phyloP scores from a whole-genome alignment of 2,329 filamentous ascomycete genomes.

The Beauveria rudraprayagi region DNA sequence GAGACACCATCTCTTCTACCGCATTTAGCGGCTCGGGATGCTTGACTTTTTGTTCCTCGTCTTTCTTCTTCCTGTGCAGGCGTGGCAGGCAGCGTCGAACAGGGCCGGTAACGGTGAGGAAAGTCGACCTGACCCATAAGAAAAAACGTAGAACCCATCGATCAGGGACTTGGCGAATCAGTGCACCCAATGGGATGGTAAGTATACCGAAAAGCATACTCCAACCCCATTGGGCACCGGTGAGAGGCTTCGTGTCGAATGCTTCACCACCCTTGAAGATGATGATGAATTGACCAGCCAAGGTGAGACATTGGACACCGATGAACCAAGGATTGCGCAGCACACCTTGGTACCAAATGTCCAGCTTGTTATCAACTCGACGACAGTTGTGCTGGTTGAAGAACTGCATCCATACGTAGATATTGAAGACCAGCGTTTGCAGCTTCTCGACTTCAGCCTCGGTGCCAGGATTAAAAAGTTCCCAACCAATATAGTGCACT shows the following conservation, averaged over 20 bases:
- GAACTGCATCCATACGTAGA: conserved; percentile 84
- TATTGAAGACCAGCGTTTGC: conserved; percentile 72
- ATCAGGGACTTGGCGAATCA: conserved; percentile 35
- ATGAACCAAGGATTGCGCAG: conserved; percentile 70
- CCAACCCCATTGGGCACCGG: conserved; percentile 61
- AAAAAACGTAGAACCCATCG: conserved; percentile 23
- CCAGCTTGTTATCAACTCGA: conserved; percentile 73
- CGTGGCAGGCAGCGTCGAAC: conserved; percentile 16
- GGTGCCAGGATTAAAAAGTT: conserved; percentile 30
- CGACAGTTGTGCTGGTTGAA: conserved; percentile 79
- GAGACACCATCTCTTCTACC: conserved; percentile 18
- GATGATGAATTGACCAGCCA: conserved; percentile 64
- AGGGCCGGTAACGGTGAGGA: conserved; percentile 16
- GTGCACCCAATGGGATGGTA: conserved; percentile 52
- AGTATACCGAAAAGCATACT: conserved; percentile 60
- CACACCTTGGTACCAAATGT: conserved; percentile 69
- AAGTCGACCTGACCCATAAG: conserved; percentile 15
- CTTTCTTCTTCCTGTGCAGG: conserved; percentile 17
- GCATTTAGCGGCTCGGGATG: conserved; percentile 13
- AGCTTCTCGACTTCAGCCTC: conserved; percentile 28
- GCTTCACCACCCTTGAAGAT: conserved; percentile 61
- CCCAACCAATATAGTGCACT: conserved; percentile 50
- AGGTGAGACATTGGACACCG: conserved; percentile 56
- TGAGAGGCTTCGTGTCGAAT: conserved; percentile 54
- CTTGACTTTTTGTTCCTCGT: conserved; percentile 13